Base-by-base conservation (phyloP, 2,329 filamentous ascomycete genomes). In the Aspergillus quadricinctus region DNA sequence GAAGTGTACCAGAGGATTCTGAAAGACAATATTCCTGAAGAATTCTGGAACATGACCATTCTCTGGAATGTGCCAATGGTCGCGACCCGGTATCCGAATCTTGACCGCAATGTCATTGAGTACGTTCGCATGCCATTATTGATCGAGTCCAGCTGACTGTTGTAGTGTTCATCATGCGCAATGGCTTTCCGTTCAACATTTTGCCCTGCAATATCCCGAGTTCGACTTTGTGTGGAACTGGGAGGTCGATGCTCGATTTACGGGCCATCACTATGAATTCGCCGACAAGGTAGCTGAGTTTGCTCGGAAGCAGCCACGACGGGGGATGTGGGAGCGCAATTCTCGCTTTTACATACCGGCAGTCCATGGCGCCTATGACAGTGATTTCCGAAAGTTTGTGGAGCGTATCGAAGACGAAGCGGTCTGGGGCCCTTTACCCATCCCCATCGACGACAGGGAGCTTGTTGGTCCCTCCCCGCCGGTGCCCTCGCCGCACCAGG, bases 171-270 rank as follows among this genome's bases (percentile, higher is more conserved):
- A 85, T 64, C 79, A 80, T 28, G 78, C 81, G 29, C 87, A 90
- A 65, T 90, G 87, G 78, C 80, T 90, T 62, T 87, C 88, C 5
- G 80, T 92, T 2, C 89, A 92, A 68, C 87, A 87, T 73, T 92
- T 92, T 68, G 84, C 84, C 58, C 80, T 87, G 62, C 85, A 87
- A 48, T 85, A 90, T 63, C 88, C 87, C 0, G 83, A 91, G 64
- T 92, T 88, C 60, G 87, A 90, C 62, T 89, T 82, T 64, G 78
- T 90, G 61, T 92, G 89, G 88, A 90, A 91, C 68, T 90, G 88
- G 87, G 89, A 92, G 68, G 87, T 90, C 70, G 88, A 92, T 67
- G 84, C 87, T 40, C 81, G 89, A 49, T 86, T 87, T 66, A 89
- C 84, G 0, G 88, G 89, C 17, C 88, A 92, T 58, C 83, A 90